Evolutionary conservation across 805 yeast species (phyloP).

Genomic region (Lipomyces spencermartinsiae): DNA sequence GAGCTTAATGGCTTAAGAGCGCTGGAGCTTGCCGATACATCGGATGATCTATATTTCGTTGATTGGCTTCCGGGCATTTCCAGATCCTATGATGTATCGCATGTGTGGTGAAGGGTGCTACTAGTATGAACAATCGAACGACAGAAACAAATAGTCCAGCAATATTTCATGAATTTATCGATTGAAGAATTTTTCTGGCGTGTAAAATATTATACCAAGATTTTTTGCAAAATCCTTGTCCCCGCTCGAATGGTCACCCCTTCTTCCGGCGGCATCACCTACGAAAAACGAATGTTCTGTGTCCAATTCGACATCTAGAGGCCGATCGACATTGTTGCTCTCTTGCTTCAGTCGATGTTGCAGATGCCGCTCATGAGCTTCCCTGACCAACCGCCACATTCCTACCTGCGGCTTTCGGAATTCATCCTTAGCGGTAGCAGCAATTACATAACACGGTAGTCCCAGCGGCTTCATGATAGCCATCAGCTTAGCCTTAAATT

Average conservation of each 20-base stretch:
- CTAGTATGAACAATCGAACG: neutral
- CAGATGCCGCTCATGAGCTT: conserved; percentile 24
- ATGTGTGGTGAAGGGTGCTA: neutral
- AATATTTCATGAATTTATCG: neutral
- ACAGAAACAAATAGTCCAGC: neutral
- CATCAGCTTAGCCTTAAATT: conserved; percentile 62
- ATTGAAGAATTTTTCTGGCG: conserved; percentile 74
- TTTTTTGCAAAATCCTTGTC: conserved; percentile 73
- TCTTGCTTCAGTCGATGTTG: conserved; percentile 7
- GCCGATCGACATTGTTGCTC: conserved; percentile 23
- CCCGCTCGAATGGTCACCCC: conserved; percentile 76
- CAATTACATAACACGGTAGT: conserved; percentile 33
- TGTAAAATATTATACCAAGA: conserved; percentile 58
- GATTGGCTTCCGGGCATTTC: no score
- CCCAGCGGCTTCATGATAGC: conserved; percentile 25
- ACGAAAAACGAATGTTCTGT: conserved; percentile 63
- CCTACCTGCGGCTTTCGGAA: conserved; percentile 76
- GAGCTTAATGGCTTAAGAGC: no score
- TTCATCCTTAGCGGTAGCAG: conserved; percentile 38
- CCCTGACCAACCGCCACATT: conserved; percentile 67
- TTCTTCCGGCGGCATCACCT: conserved; percentile 98
- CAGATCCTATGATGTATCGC: no score
- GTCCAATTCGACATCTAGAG: conserved; percentile 47
- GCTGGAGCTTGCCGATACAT: no score
- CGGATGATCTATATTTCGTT: no score